Conservation (phyloP, 2,329 filamentous ascomycete species). For the Aspergillus aculeatus region DNA sequence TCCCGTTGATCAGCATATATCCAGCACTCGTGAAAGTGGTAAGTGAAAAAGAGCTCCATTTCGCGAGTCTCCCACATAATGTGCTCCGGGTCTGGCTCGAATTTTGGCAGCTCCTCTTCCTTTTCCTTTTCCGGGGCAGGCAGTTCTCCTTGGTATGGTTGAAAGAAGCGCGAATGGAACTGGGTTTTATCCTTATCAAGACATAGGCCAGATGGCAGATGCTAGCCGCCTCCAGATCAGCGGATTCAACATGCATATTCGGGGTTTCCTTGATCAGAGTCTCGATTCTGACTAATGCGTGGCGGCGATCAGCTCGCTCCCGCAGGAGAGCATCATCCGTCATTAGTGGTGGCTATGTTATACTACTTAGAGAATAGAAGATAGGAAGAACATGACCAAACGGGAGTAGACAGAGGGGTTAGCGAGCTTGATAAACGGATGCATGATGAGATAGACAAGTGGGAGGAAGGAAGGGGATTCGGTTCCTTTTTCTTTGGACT, state of each 20-base stretch:
- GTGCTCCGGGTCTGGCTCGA: neutral
- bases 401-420: no score
- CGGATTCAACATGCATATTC: neutral
- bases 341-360: no score
- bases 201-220: constrained; percentile 1
- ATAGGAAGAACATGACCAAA: no score
- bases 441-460: no score
- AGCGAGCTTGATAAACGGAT: no score
- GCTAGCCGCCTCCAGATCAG: neutral
- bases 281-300: neutral
- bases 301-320: neutral
- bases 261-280: neutral
- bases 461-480: no score
- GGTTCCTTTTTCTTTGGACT: no score
- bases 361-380: no score
- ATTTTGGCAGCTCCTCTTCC: neutral
- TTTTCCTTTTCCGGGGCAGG: constrained; percentile 3
- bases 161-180: neutral
- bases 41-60: neutral
- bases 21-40: neutral
- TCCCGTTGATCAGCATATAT: no score
- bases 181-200: neutral
- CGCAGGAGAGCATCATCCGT: neutral
- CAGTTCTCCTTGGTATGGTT: neutral
- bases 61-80: constrained; percentile 3